Evolutionary conservation across 2,329 filamentous ascomycete species (phyloP).

Genomic region (Coniochaeta sp.): DNA sequence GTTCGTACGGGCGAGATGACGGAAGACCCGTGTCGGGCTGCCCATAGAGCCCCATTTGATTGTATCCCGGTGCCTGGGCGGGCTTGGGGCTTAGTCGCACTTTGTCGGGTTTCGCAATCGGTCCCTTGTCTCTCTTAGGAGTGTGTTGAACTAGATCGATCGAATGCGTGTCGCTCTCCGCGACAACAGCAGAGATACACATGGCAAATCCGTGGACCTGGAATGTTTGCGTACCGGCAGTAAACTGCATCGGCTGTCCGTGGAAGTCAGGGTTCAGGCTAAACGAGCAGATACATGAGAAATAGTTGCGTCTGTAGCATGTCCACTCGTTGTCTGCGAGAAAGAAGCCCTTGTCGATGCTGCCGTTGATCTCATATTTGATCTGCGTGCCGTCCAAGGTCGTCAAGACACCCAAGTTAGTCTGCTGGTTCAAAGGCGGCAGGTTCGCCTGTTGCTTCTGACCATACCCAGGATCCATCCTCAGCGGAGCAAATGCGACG

Average conservation of each 20-base stretch:
- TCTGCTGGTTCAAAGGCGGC: conserved; percentile 44
- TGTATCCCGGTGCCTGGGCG: conserved; percentile 36
- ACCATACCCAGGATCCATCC: conserved; percentile 41
- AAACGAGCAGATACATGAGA: conserved; percentile 76
- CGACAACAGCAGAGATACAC: conserved; percentile 75
- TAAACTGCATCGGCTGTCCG: conserved; percentile 42
- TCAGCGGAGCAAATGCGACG: conserved; percentile 35
- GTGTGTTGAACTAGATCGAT: conserved; percentile 88
- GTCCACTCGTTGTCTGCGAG: conserved; percentile 77
- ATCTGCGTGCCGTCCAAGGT: conserved; percentile 51
- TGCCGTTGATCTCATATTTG: conserved; percentile 67
- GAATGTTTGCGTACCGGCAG: conserved; percentile 43
- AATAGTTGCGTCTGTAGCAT: conserved; percentile 87
- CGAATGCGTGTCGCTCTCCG: conserved; percentile 64
- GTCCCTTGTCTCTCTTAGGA: conserved; percentile 84
- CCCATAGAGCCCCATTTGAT: conserved; percentile 32
- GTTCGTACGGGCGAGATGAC: conserved; percentile 33
- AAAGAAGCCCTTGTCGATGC: conserved; percentile 88
- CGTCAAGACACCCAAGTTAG: conserved; percentile 51
- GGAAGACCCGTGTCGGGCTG: conserved; percentile 24
- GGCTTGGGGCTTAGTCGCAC: conserved; percentile 60
- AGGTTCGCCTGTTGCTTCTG: conserved; percentile 34
- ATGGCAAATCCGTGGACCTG: conserved; percentile 71
- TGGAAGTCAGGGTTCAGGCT: conserved; percentile 38
- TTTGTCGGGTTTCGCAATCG: conserved; percentile 65